Conservation (phyloP, 352 stramenopile species). For the Globisporangium alternatum region DNA sequence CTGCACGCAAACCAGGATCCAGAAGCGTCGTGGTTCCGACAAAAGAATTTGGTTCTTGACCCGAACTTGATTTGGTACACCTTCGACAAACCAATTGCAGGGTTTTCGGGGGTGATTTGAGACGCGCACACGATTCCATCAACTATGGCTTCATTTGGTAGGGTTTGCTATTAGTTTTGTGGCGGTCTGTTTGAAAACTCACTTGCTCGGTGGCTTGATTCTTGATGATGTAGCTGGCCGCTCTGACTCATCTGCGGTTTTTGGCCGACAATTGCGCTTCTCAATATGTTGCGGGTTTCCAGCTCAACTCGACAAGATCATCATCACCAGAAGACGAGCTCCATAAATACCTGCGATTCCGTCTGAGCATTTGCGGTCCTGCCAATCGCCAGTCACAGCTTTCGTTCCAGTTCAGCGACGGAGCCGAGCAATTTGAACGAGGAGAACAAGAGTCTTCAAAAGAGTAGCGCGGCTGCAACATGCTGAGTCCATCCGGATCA, state of each 20-base stretch:
- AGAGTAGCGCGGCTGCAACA: not conserved
- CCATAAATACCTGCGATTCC: slow-evolving; percentile 1
- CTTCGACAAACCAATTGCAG: slow-evolving; percentile 37
- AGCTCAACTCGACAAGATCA: not conserved
- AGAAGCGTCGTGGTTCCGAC: slow-evolving; percentile 9
- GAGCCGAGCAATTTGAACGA: not conserved
- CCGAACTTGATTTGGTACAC: slow-evolving; percentile 41
- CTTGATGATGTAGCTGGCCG: not conserved
- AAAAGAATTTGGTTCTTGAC: slow-evolving; percentile 6
- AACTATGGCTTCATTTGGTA: not conserved
- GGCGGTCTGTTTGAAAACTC: not conserved
- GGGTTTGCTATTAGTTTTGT: not conserved
- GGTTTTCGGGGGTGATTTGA: slow-evolving; percentile 30
- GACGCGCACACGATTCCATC: not conserved
- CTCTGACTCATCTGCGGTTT: not conserved
- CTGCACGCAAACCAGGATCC: slow-evolving; percentile 5
- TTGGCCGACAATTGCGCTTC: not conserved
- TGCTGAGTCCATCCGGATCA: slow-evolving; percentile 5
- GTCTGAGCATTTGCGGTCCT: not conserved
- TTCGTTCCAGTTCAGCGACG: not conserved
- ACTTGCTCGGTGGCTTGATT: not conserved
- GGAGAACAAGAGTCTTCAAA: not conserved
- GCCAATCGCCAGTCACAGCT: not conserved
- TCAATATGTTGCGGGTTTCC: not conserved
- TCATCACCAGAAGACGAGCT: slow-evolving; percentile 7